phyloP scores from a whole-genome alignment of 1,284 basidiomycete species.

The Cutaneotrichosporon mucoides region DNA sequence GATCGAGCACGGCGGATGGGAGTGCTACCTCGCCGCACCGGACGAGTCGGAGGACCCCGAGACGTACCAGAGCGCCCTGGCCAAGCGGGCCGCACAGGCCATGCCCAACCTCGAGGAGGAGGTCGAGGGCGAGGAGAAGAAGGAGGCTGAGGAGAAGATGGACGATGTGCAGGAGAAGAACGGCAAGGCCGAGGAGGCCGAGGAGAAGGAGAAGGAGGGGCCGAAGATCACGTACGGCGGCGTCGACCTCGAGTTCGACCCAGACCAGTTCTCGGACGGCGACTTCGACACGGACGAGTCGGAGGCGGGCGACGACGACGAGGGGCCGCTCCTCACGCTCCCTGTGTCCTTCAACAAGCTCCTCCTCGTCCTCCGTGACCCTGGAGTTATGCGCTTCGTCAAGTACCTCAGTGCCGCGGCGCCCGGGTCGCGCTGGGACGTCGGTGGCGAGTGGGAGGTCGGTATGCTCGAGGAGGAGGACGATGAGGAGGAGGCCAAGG shows the following conservation, averaged over 20 bases:
- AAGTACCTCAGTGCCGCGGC: slow-evolving; percentile 88
- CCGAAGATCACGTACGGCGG: slow-evolving; percentile 26
- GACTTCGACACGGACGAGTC: slow-evolving; percentile 55
- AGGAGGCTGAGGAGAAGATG: slow-evolving; percentile 28
- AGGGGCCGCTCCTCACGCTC: slow-evolving; percentile 80
- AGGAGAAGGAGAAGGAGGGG: neutral
- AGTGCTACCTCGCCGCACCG: slow-evolving; percentile 93
- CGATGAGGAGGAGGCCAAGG: slow-evolving; percentile 36
- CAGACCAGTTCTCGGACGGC: slow-evolving; percentile 47
- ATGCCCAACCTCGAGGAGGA: slow-evolving; percentile 30
- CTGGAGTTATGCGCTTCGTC: slow-evolving; percentile 90
- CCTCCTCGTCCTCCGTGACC: slow-evolving; percentile 84
- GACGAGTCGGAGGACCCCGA: slow-evolving; percentile 92
- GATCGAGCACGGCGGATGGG: slow-evolving; percentile 83
- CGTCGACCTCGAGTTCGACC: slow-evolving; percentile 49
- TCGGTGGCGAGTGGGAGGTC: slow-evolving; percentile 83
- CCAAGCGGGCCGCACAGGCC: slow-evolving; percentile 36
- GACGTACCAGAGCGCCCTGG: slow-evolving; percentile 69
- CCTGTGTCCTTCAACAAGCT: slow-evolving; percentile 89
- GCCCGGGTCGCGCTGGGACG: slow-evolving; percentile 82
- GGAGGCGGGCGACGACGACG: slow-evolving; percentile 59
- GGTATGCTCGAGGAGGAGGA: slow-evolving; percentile 52
- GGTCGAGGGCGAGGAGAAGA: slow-evolving; percentile 14
- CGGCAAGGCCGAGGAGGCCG: too few relatives aligned
- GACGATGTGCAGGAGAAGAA: slow-evolving; percentile 5